A percentile compares a stretch with the other conserved stretches of the same genome.
Evolutionary conservation across 768 basidiomycete species (phyloP).

Genomic region (Boletus eberwhitei): DNA sequence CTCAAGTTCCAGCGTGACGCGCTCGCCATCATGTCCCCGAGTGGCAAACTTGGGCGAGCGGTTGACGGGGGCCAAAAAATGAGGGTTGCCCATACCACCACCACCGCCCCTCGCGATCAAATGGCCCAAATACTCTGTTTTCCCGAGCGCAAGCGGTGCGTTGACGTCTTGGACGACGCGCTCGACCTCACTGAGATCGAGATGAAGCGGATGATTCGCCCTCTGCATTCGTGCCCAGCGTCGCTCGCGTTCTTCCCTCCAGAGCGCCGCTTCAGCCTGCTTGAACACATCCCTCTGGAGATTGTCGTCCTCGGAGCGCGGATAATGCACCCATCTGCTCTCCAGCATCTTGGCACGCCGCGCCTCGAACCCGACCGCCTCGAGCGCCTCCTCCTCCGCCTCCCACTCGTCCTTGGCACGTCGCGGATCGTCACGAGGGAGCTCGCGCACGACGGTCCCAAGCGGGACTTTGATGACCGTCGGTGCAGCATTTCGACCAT

Average conservation of each 20-base stretch:
- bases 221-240: conserved; percentile 46
- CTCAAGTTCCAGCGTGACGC: conserved; percentile 80
- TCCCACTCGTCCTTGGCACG: conserved; percentile 70
- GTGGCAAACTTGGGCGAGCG: conserved; percentile 88
- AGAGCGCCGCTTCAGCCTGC: conserved; percentile 62
- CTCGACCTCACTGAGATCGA: conserved; percentile 61
- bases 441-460: conserved; percentile 84
- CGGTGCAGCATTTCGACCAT: conserved; percentile 73
- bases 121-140: conserved; percentile 52
- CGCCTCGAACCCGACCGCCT: conserved; percentile 43
- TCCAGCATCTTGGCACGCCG: conserved; percentile 59
- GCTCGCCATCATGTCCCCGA: conserved; percentile 67
- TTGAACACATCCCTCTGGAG: conserved; percentile 61
- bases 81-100: conserved; percentile 88
- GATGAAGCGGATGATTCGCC: conserved; percentile 41
- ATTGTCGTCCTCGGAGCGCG: conserved; percentile 60
- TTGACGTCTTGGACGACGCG: conserved; percentile 31
- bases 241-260: conserved; percentile 59
- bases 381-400: conserved; percentile 59
- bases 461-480: conserved; percentile 79
- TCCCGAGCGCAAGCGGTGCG: conserved; percentile 61
- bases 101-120: conserved; percentile 73
- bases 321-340: conserved; percentile 79
- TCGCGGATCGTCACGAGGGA: conserved; percentile 62
- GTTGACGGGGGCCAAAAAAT: conserved; percentile 64